Conservation (phyloP, 257 asterid genomes). For the Capsicum rhomboideum region DNA sequence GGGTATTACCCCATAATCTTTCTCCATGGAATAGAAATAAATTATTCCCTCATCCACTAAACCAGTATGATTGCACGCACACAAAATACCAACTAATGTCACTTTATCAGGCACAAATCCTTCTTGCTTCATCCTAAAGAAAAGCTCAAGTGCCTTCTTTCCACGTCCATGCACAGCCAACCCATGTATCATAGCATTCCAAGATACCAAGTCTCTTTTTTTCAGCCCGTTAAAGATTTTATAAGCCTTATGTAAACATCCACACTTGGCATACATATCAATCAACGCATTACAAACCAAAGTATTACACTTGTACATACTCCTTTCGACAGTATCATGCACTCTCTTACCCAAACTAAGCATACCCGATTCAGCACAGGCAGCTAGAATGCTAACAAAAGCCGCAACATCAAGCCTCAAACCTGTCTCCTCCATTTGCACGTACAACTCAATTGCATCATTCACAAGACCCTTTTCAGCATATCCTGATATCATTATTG, state of each 20-base stretch:
- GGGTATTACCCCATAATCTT: conserved; percentile 40
- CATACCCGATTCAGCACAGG: conserved; percentile 67
- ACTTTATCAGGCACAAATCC: conserved; percentile 61
- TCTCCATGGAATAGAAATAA: conserved; percentile 56
- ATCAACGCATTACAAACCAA: conserved; percentile 56
- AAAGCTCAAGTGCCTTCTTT: conserved; percentile 48
- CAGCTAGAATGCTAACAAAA: conserved; percentile 52
- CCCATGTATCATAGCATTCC: conserved; percentile 85
- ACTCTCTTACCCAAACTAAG: conserved; percentile 63
- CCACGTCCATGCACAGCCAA: conserved; percentile 65
- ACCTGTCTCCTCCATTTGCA: conserved; percentile 34
- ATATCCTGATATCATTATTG: conserved; percentile 60
- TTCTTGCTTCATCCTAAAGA: conserved; percentile 43
- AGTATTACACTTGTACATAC: conserved; percentile 20
- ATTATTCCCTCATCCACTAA: conserved; percentile 45
- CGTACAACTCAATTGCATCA: conserved; percentile 51
- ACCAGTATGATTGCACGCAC: conserved; percentile 72
- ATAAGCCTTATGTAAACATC: conserved; percentile 52
- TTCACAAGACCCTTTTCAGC: conserved; percentile 58
- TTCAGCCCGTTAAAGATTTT: conserved; percentile 31
- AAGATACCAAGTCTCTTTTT: conserved; percentile 54
- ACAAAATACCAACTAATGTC: conserved; percentile 52
- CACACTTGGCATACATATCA: conserved; percentile 87
- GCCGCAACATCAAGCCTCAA: conserved; percentile 45
- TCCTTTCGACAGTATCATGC: conserved; percentile 31